Conservation (phyloP, 495 filamentous ascomycete species). For the Daldinia bambusicola region DNA sequence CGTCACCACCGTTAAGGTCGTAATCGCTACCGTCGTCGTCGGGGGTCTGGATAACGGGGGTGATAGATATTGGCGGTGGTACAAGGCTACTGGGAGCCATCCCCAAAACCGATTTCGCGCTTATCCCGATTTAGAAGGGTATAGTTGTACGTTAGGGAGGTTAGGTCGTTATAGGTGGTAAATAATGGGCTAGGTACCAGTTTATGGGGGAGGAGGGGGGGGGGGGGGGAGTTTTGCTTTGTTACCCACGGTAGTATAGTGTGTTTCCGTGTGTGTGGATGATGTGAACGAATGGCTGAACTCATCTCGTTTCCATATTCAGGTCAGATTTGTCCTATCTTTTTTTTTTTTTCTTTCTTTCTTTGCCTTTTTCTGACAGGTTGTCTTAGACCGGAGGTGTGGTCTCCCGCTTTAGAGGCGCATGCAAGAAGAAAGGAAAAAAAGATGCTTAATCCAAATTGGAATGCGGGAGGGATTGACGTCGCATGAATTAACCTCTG, state of each 20-base stretch:
- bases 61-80: conserved; percentile 45
- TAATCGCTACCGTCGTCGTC: conserved; percentile 43
- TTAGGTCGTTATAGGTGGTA: conserved; percentile 4
- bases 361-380: conserved; percentile 14
- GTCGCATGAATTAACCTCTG: conserved; percentile 40
- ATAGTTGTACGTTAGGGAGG: conserved; percentile 12
- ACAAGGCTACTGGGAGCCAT: conserved; percentile 40
- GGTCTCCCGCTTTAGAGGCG: conserved; percentile 18
- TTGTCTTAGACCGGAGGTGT: conserved; percentile 27
- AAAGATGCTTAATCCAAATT: conserved; percentile 24
- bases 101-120: conserved; percentile 32
- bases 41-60: conserved; percentile 45
- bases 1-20: conserved; percentile 21
- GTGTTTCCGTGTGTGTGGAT: conserved; percentile 38
- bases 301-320: conserved; percentile 34
- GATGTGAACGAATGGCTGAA: conserved; percentile 23
- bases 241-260: conserved; percentile 33
- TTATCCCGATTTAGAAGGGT: conserved; percentile 41
- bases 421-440: conserved; percentile 14
- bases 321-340: background rate
- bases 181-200: conserved; percentile 3
- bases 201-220: conserved; percentile 1
- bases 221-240: conserved; percentile 11
- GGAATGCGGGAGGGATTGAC: conserved; percentile 35
- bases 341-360: background rate